phyloP scores from a whole-genome alignment of 345 rosid genomes.

The Salix dunnii region DNA sequence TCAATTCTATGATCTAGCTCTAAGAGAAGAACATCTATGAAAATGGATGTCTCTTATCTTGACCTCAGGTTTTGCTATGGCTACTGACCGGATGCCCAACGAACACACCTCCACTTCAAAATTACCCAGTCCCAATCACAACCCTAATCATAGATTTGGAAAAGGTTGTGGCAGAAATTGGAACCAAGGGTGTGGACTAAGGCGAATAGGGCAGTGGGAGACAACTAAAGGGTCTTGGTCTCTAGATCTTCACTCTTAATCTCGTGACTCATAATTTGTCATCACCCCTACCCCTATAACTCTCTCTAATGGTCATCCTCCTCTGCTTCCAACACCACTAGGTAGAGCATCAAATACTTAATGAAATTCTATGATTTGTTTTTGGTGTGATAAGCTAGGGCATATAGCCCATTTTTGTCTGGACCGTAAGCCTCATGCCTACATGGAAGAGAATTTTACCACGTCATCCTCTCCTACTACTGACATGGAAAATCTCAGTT shows the following conservation, averaged over 20 bases:
- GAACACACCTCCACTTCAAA: not conserved
- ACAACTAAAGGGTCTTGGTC: not conserved
- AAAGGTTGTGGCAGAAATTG: not conserved
- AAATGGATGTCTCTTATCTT: not conserved
- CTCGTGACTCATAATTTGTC: fast-evolving
- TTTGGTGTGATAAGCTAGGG: not conserved
- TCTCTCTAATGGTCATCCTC: not conserved
- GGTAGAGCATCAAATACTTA: no score
- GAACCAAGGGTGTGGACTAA: not conserved
- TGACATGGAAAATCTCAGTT: no score
- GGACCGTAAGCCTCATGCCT: not conserved
- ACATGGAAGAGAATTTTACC: not conserved
- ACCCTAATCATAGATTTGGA: not conserved
- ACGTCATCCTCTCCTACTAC: not conserved
- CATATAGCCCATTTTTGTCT: not conserved
- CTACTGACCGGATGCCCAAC: fast-evolving
- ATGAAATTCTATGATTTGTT: no score
- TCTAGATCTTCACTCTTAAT: not conserved
- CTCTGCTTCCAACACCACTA: not conserved
- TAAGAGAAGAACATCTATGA: no score
- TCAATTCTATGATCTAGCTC: no score
- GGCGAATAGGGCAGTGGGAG: not conserved
- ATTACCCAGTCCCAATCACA: not conserved
- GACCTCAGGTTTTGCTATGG: not conserved
- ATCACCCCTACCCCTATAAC: fast-evolving